Base-by-base conservation (phyloP, 768 basidiomycete genomes). In the Infundibulicybe gibba region DNA sequence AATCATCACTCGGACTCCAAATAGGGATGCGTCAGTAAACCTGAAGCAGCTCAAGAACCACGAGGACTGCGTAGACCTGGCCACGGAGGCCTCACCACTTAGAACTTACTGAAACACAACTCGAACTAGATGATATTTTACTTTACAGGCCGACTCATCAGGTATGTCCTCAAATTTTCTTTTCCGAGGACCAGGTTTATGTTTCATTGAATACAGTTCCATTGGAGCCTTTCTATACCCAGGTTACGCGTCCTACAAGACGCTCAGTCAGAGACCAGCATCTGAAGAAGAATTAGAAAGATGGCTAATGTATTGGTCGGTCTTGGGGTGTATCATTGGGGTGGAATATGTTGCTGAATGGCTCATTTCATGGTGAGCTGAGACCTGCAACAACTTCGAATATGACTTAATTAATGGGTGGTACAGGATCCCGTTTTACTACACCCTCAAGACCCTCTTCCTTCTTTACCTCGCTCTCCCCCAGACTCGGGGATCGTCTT, bases 271-370 rank as follows among this genome's bases (percentile, higher is more conserved):
- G 55, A 76, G 90, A n/a, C 90, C 90, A 15, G 88, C 89, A 1
- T 85, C 85, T 0, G 89, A 91, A 56, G 79, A 75, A 43, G 90
- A 92, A 39, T 73, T 94, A 8, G 94, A 97, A 62, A 74, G 92
- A 66, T 97, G 94, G 93, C 76, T 97, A 45, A 94, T 93, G 90
- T 97, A 97, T 58, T 97, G 94, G 94, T 84, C 83, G n/a, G 87
- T 90, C 0, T 76, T 90, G 2, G 87, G 89, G 2, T 87, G 85
- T 59, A 81, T 93, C 57, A 77, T 93, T 13, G 85, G 80, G 3
- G 67, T 90, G 5, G 94, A 97, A 64, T 87, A 87, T 57, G 71
- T 89, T 20, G 85, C 85, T 8, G 92, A 94, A 58, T 94, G 93
- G 90, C 65, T 85, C 13, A 68, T 95, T 25, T 89, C 83, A 50